phyloP scores from a whole-genome alignment of 768 basidiomycete genomes.

The Termitomyces heimii region DNA sequence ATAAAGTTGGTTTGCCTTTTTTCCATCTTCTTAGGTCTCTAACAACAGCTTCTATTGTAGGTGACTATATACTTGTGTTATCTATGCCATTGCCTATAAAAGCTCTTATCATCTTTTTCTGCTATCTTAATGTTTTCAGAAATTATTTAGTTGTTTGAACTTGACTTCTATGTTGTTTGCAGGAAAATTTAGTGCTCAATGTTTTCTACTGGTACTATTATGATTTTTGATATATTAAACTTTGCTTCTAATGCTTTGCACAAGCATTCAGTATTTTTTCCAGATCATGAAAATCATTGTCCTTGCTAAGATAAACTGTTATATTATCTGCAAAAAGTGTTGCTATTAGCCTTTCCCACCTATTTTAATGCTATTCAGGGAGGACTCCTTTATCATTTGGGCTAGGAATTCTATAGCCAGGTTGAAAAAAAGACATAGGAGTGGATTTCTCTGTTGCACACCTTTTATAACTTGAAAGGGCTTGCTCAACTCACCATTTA shows the following conservation, averaged over 20 bases:
- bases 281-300: constrained; percentile 20
- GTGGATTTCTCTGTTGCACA: constrained; percentile 28
- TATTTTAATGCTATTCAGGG: constrained; percentile 20
- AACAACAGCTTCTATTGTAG: too few relatives aligned
- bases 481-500: constrained; percentile 6
- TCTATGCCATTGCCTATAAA: too few relatives aligned
- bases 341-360: constrained; percentile 26
- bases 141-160: constrained; percentile 14
- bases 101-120: too few relatives aligned
- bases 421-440: constrained; percentile 34
- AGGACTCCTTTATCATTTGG: constrained; percentile 19
- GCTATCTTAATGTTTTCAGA: background rate
- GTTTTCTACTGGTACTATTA: constrained; percentile 21
- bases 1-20: constrained; percentile 6
- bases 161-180: background rate
- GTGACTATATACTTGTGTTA: too few relatives aligned
- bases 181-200: constrained; percentile 11
- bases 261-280: constrained; percentile 31
- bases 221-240: constrained; percentile 37
- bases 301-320: constrained; percentile 24
- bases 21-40: background rate
- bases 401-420: constrained; percentile 36
- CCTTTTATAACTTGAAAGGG: constrained; percentile 1
- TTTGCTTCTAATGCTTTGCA: constrained; percentile 32
- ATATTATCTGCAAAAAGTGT: constrained; percentile 31